phyloP scores from a whole-genome alignment of 106 monocot species.

The Platanthera zijinensis region DNA sequence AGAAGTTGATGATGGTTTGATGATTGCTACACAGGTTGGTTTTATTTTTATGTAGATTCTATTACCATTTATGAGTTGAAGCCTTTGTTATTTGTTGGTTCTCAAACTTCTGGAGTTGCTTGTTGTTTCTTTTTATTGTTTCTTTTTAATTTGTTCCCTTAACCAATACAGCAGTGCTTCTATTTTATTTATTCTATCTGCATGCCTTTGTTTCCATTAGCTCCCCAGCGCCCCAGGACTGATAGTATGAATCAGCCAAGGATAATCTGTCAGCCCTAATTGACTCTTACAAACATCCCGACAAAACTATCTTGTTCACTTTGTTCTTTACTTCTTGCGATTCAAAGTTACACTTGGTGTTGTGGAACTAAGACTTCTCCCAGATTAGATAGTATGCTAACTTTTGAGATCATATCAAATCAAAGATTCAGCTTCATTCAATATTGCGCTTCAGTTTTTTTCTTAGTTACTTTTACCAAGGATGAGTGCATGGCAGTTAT shows the following conservation, averaged over 20 bases:
- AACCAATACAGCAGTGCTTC: neutral
- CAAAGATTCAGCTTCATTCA: no score
- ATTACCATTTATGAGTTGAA: constrained; percentile 1
- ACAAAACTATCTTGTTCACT: neutral
- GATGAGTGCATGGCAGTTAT: no score
- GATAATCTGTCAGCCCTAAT: neutral
- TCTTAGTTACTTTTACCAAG: no score
- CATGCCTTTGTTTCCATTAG: neutral
- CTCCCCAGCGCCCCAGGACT: neutral
- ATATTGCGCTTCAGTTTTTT: no score
- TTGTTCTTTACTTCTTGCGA: neutral
- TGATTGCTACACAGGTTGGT: constrained; percentile 15
- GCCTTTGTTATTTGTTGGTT: neutral
- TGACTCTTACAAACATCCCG: neutral
- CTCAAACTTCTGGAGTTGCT: neutral
- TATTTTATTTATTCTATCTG: neutral
- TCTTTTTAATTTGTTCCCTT: neutral
- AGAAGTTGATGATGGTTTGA: constrained; percentile 7
- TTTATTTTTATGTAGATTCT: neutral
- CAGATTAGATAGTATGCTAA: no score
- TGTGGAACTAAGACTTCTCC: neutral
- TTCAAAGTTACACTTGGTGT: neutral
- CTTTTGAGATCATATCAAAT: no score
- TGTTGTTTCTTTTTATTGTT: neutral
- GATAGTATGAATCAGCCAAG: neutral